Conservation (phyloP, 108 stramenopile genomes). For the Mayamaea pseudoterrestris region DNA sequence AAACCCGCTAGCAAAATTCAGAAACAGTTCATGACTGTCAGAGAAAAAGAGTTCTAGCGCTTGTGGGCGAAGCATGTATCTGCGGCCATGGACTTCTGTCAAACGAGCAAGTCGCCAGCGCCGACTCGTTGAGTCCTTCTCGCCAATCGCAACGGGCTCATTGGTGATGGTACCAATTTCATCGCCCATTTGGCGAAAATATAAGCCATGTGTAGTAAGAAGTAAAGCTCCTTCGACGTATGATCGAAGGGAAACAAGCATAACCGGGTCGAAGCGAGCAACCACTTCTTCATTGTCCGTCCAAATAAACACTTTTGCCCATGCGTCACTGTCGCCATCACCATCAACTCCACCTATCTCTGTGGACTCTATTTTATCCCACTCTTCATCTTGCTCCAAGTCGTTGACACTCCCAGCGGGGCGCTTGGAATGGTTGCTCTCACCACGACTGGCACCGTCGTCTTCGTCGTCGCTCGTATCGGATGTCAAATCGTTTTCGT, state of each 20-base stretch:
- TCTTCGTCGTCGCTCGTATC: slow-evolving; percentile 23
- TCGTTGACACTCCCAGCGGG: no score
- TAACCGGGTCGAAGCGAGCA: slow-evolving; percentile 54
- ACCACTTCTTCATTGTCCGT: slow-evolving; percentile 52
- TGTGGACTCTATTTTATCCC: slow-evolving; percentile 29
- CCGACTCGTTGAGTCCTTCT: slow-evolving; percentile 7
- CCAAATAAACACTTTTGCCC: slow-evolving; percentile 76
- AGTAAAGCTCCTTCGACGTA: slow-evolving; percentile 47
- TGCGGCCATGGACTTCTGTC: slow-evolving; percentile 73
- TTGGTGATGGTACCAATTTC: slow-evolving; percentile 60
- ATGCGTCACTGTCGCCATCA: slow-evolving; percentile 37
- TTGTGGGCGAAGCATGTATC: slow-evolving; percentile 82
- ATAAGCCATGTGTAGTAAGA: slow-evolving; percentile 66
- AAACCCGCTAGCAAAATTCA: slow-evolving; percentile 63
- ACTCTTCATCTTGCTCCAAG: slow-evolving; percentile 11
- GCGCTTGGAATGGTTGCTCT: background rate
- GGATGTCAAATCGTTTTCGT: slow-evolving; percentile 18
- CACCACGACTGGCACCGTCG: no score
- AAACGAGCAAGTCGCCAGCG: slow-evolving; percentile 67
- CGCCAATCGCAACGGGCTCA: slow-evolving; percentile 21
- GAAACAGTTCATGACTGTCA: slow-evolving; percentile 71
- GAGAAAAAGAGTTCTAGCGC: slow-evolving; percentile 89
- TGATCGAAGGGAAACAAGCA: slow-evolving; percentile 45
- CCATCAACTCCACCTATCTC: slow-evolving; percentile 17
- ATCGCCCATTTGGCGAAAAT: slow-evolving; percentile 57